Evolutionary conservation across 1,139 yeast species (phyloP).

Genomic region (Candida glucosophila): DNA sequence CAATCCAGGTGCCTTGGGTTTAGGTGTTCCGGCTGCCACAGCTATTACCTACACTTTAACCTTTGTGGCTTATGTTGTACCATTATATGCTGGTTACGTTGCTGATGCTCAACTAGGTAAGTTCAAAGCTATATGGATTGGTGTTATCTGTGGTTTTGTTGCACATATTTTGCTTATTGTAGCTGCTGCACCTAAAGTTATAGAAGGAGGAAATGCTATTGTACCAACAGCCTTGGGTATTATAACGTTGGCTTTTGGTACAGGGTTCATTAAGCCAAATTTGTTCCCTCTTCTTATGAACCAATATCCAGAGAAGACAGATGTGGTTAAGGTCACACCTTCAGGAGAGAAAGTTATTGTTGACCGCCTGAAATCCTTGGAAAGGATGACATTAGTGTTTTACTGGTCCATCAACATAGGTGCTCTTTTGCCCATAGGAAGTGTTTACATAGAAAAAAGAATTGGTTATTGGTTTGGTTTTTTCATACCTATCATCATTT

Average conservation of each 20-base stretch:
- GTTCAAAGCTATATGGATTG: constrained; percentile 33
- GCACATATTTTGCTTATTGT: constrained; percentile 22
- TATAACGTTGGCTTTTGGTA: constrained; percentile 29
- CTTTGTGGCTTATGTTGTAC: constrained; percentile 35
- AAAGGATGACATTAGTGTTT: constrained; percentile 68
- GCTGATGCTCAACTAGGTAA: constrained; percentile 36
- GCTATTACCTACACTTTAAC: constrained; percentile 30
- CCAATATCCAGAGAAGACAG: constrained; percentile 45
- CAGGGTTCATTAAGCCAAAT: constrained; percentile 46
- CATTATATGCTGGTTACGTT: constrained; percentile 35
- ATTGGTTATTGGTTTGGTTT: constrained; percentile 77
- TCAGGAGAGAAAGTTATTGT: constrained; percentile 61
- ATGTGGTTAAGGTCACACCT: constrained; percentile 49
- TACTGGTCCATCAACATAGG: constrained; percentile 80
- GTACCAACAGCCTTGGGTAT: constrained; percentile 29
- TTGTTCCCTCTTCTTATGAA: constrained; percentile 45
- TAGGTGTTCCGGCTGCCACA: constrained; percentile 31
- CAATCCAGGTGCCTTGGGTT: constrained; percentile 34
- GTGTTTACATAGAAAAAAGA: constrained; percentile 61
- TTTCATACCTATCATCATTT: constrained; percentile 47
- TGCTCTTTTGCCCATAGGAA: constrained; percentile 68
- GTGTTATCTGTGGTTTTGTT: constrained; percentile 20
- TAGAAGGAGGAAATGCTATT: constrained; percentile 25
- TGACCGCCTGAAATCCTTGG: constrained; percentile 64
- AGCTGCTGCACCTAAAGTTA: constrained; percentile 32